phyloP scores from a whole-genome alignment of 2,329 filamentous ascomycete species.

The Penicillium olsonii region DNA sequence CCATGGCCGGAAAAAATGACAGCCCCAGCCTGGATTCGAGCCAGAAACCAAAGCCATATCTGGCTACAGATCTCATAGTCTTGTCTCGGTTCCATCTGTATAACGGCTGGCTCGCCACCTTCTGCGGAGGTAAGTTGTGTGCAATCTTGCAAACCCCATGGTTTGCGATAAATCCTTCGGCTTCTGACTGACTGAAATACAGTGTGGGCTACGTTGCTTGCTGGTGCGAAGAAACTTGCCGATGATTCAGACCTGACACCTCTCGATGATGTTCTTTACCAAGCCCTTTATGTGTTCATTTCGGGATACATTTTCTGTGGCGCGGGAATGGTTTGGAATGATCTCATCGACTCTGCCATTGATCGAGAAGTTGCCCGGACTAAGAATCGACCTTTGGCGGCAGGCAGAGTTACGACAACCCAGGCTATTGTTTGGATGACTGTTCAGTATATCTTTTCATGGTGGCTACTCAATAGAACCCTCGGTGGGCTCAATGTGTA shows the following conservation, averaged over 20 bases:
- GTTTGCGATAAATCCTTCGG: too few species aligned
- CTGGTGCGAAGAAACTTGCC: not conserved
- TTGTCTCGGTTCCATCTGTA: too few species aligned
- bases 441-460: not conserved
- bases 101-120: too few species aligned
- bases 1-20: too few species aligned
- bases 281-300: constrained; percentile 23
- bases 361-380: constrained; percentile 31
- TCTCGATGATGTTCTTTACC: constrained; percentile 17
- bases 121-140: too few species aligned
- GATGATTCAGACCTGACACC: constrained; percentile 1
- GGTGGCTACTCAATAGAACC: too few species aligned
- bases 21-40: too few species aligned
- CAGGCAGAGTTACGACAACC: constrained; percentile 22
- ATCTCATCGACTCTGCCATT: constrained; percentile 32
- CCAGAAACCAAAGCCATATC: too few species aligned
- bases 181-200: too few species aligned
- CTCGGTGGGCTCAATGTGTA: not conserved
- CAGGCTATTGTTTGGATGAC: constrained; percentile 23
- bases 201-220: constrained; percentile 4
- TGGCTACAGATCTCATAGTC: too few species aligned
- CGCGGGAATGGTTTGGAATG: constrained; percentile 35
- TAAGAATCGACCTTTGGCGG: constrained; percentile 29
- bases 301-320: constrained; percentile 29
- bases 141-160: too few species aligned